Base-by-base conservation (phyloP, 306 rosid species). In the Gynostemma pentaphyllum region DNA sequence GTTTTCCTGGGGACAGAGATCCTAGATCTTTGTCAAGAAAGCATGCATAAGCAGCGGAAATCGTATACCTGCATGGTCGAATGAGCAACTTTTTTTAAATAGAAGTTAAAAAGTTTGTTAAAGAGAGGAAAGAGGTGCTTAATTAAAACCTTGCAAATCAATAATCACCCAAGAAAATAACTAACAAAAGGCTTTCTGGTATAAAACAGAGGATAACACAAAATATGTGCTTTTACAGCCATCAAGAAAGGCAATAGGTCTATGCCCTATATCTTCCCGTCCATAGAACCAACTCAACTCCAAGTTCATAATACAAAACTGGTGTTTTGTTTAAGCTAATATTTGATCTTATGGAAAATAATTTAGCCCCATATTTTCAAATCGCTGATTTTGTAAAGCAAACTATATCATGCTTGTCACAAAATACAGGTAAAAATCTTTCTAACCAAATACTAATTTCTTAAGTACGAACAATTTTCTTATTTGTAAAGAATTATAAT, bases 11-110 rank as follows among this genome's bases (percentile, higher is more conserved):
- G 9, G 89, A 79, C 18, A 90, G 59, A 64, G 97, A 90, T 57
- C 91, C 96, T 34, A 83, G 51, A 14, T 83, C 80, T 2, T 71
- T 72, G 73, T 87, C 96, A 8, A 87, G 83, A 80, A 90, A 87
- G 85, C 89, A 78, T 44, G 95, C 95, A 2, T 69, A 86, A 22
- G 97, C 97, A 47, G 91, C 96, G 10, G 83, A 81, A 66, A 85
- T 79, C 22, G 97, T 90, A 62, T 81, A 75, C 76, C 97, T 90
- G 87, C 56, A 56, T 70, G 5, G 62, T 7, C 45, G 55, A 62
- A 45, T 18, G 54, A 13, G 29, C 29, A 64, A 66, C 29, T 26
- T 36, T 60, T 62, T 32, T 13, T 30, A 21, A 16, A 24, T 46
- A 21, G 13, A 56, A 55, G 49, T 21, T 62, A n/a, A 41, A 12